phyloP scores from a whole-genome alignment of 2,329 filamentous ascomycete species.

The Ceratocystis harringtonii region DNA sequence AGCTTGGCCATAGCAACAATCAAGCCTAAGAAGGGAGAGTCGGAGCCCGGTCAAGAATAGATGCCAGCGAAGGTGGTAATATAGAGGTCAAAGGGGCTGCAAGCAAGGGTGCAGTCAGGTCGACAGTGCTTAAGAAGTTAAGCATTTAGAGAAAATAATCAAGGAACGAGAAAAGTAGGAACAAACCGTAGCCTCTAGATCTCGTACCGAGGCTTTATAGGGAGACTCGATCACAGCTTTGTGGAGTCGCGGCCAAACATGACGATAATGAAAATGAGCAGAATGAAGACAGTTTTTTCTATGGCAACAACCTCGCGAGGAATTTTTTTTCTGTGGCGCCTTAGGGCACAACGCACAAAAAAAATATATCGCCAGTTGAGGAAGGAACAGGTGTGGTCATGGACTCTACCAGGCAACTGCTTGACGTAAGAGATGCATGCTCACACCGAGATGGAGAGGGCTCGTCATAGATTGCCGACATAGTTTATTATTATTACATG shows the following conservation, averaged over 20 bases:
- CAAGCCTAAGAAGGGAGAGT: not conserved
- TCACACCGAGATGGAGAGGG: no score
- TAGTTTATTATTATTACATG: no score
- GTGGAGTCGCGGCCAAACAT: not conserved
- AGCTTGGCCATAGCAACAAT: not conserved
- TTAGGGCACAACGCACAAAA: not conserved
- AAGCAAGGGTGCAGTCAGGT: not conserved
- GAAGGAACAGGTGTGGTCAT: not conserved
- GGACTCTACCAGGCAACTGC: not conserved
- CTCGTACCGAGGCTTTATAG: not conserved
- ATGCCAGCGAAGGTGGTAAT: not conserved
- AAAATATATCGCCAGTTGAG: not conserved
- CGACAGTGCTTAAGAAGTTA: not conserved
- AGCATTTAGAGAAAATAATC: not conserved
- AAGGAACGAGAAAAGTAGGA: not conserved
- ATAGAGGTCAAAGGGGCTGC: not conserved
- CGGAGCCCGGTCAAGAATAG: not conserved
- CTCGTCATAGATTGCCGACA: no score
- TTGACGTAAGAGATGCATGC: no score
- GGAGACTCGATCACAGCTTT: not conserved
- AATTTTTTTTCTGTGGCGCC: not conserved
- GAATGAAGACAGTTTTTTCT: not conserved
- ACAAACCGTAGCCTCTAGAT: not conserved
- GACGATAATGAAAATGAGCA: not conserved
- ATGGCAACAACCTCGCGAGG: not conserved